Evolutionary conservation across 2,329 filamentous ascomycete species (phyloP).

Genomic region (Penicillium sp.): DNA sequence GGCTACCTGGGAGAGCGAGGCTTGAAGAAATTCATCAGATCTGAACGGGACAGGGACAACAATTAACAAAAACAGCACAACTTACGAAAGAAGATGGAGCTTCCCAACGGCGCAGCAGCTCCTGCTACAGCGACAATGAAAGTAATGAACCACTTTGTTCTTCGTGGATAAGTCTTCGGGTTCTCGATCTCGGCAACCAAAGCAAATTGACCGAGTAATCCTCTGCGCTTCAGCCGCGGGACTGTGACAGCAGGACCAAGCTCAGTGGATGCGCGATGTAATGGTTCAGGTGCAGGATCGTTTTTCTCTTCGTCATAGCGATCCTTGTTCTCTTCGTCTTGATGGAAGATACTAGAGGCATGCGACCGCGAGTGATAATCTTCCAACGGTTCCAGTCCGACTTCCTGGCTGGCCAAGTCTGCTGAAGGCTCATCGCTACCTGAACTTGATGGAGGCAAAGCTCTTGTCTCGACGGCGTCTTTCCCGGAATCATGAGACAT

Average conservation of each 20-base stretch:
- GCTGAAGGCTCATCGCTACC: conserved; percentile 5
- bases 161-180: conserved; percentile 68
- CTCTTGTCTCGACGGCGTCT: background rate
- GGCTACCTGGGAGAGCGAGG: conserved; percentile 65
- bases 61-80: conserved; percentile 15
- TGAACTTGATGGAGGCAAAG: background rate
- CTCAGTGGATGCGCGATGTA: conserved; percentile 22
- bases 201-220: conserved; percentile 68
- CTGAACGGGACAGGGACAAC: background rate
- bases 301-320: conserved; percentile 21
- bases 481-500: conserved; percentile 6
- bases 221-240: conserved; percentile 59
- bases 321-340: conserved; percentile 21
- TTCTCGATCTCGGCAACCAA: conserved; percentile 76
- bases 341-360: conserved; percentile 14
- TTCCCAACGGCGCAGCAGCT: conserved; percentile 77
- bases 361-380: conserved; percentile 17
- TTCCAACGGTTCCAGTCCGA: conserved; percentile 13
- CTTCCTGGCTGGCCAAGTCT: background rate
- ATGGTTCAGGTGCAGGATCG: conserved; percentile 8
- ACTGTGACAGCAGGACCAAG: conserved; percentile 46
- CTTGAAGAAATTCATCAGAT: conserved; percentile 42
- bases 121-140: conserved; percentile 73
- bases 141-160: conserved; percentile 83
- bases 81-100: conserved; percentile 77